Evolutionary conservation across 2,329 filamentous ascomycete species (phyloP).

Genomic region (Sclerotinia trifoliorum): DNA sequence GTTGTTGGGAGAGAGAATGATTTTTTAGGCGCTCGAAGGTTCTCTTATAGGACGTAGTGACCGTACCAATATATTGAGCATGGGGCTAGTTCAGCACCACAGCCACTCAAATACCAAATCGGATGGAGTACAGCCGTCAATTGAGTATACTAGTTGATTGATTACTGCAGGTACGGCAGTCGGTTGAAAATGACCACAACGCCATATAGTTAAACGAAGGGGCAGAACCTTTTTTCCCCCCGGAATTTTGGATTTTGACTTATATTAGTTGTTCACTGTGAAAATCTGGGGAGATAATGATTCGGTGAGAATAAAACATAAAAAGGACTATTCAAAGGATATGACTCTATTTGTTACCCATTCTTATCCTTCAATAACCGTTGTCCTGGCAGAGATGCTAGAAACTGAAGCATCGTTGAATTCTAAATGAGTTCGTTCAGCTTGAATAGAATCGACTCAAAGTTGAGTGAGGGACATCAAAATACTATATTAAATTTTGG

Average conservation of each 20-base stretch:
- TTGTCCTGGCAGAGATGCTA: neutral
- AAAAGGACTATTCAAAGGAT: too few species aligned
- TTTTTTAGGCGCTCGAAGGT: neutral
- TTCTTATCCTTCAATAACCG: neutral
- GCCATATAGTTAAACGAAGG: neutral
- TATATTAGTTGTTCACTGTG: neutral
- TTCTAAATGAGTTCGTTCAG: neutral
- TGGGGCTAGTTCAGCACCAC: neutral
- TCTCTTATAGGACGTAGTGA: neutral
- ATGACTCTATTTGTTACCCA: neutral
- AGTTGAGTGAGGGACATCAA: neutral
- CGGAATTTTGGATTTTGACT: neutral
- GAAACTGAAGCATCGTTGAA: neutral
- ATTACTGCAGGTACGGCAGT: too few species aligned
- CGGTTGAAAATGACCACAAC: too few species aligned
- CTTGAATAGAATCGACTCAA: neutral
- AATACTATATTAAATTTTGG: neutral
- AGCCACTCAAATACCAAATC: neutral
- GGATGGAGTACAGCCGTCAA: neutral
- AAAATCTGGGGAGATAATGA: neutral
- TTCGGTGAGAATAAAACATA: neutral
- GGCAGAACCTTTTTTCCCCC: neutral
- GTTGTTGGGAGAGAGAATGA: neutral
- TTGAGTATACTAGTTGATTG: neutral
- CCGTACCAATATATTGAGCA: neutral